Conservation (phyloP, 345 rosid species). For the Theobroma cacao region DNA sequence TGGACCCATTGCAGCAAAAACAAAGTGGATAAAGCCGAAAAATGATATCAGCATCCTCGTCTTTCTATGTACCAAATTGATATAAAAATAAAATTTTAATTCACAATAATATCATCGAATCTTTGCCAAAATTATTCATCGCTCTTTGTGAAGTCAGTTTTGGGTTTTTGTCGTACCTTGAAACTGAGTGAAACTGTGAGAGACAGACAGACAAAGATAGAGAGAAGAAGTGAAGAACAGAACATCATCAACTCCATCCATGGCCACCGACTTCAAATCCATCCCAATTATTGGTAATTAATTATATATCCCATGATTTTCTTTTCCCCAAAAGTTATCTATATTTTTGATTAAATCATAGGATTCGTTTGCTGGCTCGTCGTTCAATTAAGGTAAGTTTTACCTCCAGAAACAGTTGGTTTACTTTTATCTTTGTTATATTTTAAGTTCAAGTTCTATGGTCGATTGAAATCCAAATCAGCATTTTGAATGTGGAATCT, state of each 20-base stretch:
- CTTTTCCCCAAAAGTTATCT: not conserved
- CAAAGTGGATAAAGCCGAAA: too few species aligned
- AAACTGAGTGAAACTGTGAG: too few species aligned
- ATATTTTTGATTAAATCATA: not conserved
- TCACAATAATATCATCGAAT: too few species aligned
- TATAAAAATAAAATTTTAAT: too few species aligned
- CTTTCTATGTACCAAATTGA: too few species aligned
- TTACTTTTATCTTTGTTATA: not conserved
- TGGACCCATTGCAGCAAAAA: too few species aligned
- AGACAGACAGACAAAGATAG: too few species aligned
- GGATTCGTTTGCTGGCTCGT: not conserved
- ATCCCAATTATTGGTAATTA: constrained; percentile 61
- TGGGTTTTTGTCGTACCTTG: too few species aligned
- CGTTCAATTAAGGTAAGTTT: not conserved
- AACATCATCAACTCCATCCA: not conserved
- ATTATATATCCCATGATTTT: not conserved
- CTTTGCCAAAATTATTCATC: too few species aligned
- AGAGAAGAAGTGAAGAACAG: too few species aligned
- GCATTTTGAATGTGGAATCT: not conserved
- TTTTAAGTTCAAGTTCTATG: not conserved
- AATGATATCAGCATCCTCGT: too few species aligned
- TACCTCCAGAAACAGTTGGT: not conserved
- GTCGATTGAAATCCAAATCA: not conserved
- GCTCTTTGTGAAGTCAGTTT: too few species aligned
- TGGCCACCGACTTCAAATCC: constrained; percentile 64